phyloP scores from a whole-genome alignment of 2,329 filamentous ascomycete species.

The Seiridium unicorne region DNA sequence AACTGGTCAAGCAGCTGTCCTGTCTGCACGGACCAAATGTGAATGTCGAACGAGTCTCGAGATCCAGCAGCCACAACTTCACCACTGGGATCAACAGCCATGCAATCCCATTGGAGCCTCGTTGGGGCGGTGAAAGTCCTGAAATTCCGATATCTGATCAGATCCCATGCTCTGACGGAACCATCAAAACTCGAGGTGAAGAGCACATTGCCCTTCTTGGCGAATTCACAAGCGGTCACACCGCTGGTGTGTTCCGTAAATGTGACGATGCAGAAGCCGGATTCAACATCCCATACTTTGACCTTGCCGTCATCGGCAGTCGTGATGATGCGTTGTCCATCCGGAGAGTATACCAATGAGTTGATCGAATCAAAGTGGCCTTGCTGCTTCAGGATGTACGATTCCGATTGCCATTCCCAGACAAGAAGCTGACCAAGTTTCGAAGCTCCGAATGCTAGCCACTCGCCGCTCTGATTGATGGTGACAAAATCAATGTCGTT shows the following conservation, averaged over 20 bases:
- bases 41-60: constrained; percentile 92
- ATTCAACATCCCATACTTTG: constrained; percentile 96
- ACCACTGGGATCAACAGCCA: constrained; percentile 95
- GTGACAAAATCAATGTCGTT: constrained; percentile 94
- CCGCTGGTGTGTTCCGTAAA: constrained; percentile 96
- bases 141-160: constrained; percentile 95
- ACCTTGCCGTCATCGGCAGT: constrained; percentile 96
- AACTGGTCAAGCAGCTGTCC: constrained; percentile 90
- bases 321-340: constrained; percentile 89
- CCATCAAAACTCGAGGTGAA: constrained; percentile 96
- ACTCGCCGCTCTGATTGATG: constrained; percentile 92
- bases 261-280: constrained; percentile 96
- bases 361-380: constrained; percentile 97
- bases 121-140: constrained; percentile 94
- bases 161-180: constrained; percentile 91
- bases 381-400: constrained; percentile 97
- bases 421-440: constrained; percentile 94
- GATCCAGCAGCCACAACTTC: constrained; percentile 96
- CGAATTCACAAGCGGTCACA: constrained; percentile 91
- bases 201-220: constrained; percentile 90
- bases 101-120: constrained; percentile 84
- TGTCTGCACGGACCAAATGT: constrained; percentile 98
- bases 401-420: constrained; percentile 99
- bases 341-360: constrained; percentile 86
- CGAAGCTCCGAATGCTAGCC: constrained; percentile 94